A percentile compares a stretch with the other conserved stretches of the same genome.
phyloP scores from a whole-genome alignment of 768 basidiomycete genomes.

The Hysterangium stoloniferum region DNA sequence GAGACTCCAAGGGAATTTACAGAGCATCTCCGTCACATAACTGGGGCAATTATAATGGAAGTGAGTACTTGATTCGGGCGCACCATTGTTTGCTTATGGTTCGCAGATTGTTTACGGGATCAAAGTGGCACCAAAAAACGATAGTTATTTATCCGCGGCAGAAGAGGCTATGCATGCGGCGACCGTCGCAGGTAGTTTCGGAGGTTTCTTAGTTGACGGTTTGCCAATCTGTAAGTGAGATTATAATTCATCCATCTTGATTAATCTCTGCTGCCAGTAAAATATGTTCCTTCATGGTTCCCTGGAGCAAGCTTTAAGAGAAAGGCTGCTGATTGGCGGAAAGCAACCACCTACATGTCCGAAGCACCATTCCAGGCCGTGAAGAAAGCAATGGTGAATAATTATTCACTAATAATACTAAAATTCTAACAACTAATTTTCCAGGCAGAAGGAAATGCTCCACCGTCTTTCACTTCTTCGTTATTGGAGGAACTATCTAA shows the following conservation, averaged over 20 bases:
- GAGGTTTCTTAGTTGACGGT: slow-evolving; percentile 28
- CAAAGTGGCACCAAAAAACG: slow-evolving; percentile 26
- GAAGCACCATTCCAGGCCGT: slow-evolving; percentile 36
- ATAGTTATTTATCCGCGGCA: slow-evolving; percentile 29
- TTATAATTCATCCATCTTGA: background rate
- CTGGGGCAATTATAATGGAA: slow-evolving; percentile 10
- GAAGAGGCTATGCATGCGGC: slow-evolving; percentile 22
- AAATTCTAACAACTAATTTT: background rate
- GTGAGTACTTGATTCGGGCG: background rate
- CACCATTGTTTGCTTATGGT: background rate
- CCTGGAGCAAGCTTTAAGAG: slow-evolving; percentile 22
- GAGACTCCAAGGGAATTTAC: background rate
- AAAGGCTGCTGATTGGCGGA: slow-evolving; percentile 32
- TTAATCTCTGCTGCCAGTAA: slow-evolving; percentile 13
- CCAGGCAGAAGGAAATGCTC: slow-evolving; percentile 20
- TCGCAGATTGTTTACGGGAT: slow-evolving; percentile 33
- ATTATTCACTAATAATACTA: background rate
- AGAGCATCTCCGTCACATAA: slow-evolving; percentile 2
- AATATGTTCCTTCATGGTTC: slow-evolving; percentile 20
- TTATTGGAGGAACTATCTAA: slow-evolving; percentile 3
- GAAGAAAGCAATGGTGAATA: slow-evolving; percentile 31
- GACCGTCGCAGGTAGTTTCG: slow-evolving; percentile 22
- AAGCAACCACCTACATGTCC: slow-evolving; percentile 40
- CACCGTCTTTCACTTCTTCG: slow-evolving; percentile 19
- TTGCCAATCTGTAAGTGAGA: background rate